These are phyloP conservation scores for Cokeromyces recurvatus DNA, from an alignment of 371 early-diverging fungal genomes.

Conservation along the genomic window DNA sequence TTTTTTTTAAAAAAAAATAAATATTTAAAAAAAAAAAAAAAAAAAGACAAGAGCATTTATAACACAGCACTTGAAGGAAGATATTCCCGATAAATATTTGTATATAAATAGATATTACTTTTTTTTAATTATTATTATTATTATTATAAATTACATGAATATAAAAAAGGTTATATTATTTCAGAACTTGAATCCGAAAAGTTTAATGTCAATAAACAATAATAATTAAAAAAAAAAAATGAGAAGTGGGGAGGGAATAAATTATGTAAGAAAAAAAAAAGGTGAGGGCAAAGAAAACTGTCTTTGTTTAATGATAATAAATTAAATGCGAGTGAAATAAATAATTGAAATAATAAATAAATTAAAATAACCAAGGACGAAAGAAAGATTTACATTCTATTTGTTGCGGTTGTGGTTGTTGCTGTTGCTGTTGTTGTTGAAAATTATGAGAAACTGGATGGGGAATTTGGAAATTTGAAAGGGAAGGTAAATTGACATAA, in stretches of 20 bases:
- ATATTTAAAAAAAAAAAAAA: no score
- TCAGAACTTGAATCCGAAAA: constrained; percentile 6
- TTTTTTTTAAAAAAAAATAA: no score
- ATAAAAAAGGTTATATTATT: constrained; percentile 13
- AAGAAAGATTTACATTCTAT: constrained; percentile 15
- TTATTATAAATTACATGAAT: constrained; percentile 8
- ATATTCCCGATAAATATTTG: no score
- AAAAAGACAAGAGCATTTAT: no score
- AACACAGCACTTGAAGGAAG: no score
- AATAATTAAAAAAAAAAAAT: background rate
- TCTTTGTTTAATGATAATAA: no score
- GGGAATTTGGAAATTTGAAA: constrained; percentile 9
- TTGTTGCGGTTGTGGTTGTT: constrained; percentile 1
- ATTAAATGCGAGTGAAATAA: background rate
- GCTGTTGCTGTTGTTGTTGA: constrained; percentile 1
- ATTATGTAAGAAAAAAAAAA: constrained; percentile 1
- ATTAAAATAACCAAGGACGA: constrained; percentile 22
- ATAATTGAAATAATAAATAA: background rate
- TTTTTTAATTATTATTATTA: no score
- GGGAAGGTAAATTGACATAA: constrained; percentile 14
- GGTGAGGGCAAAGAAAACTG: background rate
- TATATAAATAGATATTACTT: no score
- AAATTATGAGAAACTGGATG: background rate
- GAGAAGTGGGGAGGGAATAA: no score
- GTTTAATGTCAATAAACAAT: background rate